Base-by-base conservation (phyloP, 345 rosid species). In the Euphorbia pulcherrima region DNA sequence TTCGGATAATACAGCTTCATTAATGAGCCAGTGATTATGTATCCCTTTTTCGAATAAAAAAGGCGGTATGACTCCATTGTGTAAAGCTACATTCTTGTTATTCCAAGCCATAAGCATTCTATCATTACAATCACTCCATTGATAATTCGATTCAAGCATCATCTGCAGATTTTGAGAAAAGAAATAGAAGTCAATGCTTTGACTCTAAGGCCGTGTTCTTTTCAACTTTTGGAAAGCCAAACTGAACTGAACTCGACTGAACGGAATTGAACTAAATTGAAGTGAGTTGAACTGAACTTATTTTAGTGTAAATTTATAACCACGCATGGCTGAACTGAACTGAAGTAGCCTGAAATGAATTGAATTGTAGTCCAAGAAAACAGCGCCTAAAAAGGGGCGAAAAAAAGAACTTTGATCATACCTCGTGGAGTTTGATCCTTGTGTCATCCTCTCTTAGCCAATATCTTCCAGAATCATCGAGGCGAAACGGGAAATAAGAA, bases 71-170 rank as follows among this genome's bases (percentile, higher is more conserved):
- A 86, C 89, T 57, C 90, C 95, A 63, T 84, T 78, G 53, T 91
- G 83, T 61, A 89, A 81, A 23, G 92, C 90, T 14, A 69, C 2
- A 58, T 78, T 83, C 23, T 78, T 68, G 35, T 73, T 82, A 77
- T 88, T 94, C 99, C 97, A 94, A 3, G 97, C 99, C 77, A 84
- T 57, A 39, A 89, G 74, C 85, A 83, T 73, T 72, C 69, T 86
- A 70, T 78, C 74, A 37, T 86, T 76, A 61, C 79, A 82, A 73
- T 60, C 72, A 75, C 76, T 82, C 62, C 78, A 73, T 56, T 48
- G 78, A 70, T 53, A 60, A 39, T 76, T 73, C 64, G 47, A 79
- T 21, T 64, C 61, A 57, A 84, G 79, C 53, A 78, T 78, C 84
- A 82, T 90, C 88, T 89, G 99, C 86, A 94, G 84, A 86, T 84